Conservation (phyloP, 768 basidiomycete species). For the Tricholoma flavovirens region DNA sequence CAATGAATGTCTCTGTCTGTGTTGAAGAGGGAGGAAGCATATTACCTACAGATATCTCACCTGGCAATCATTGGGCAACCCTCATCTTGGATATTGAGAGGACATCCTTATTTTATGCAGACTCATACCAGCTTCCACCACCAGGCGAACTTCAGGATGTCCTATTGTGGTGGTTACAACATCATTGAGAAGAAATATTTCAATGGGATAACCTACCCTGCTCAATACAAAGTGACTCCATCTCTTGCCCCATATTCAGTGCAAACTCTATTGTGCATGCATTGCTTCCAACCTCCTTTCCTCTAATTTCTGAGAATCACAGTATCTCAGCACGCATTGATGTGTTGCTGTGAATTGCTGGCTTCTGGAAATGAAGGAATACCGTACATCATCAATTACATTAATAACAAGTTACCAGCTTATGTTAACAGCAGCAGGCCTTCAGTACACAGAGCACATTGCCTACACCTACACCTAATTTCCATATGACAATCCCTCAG, state of each 20-base stretch:
- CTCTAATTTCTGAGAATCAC: background rate
- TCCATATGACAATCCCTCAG: background rate
- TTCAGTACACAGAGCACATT: background rate
- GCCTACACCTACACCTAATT: background rate
- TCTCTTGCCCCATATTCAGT: background rate
- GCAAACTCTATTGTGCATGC: background rate
- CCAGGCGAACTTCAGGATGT: background rate
- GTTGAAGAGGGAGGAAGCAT: background rate
- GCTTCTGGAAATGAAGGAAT: background rate
- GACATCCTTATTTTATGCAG: background rate
- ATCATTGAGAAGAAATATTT: background rate
- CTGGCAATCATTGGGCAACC: conserved; percentile 6
- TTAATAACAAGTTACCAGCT: background rate
- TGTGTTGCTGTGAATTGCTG: background rate
- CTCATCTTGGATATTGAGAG: conserved; percentile 1
- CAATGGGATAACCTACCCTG: background rate
- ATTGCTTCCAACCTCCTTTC: background rate
- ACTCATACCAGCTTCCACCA: conserved; percentile 3
- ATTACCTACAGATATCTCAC: background rate
- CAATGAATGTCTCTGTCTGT: background rate
- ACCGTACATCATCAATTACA: background rate
- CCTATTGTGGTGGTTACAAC: conserved; percentile 1
- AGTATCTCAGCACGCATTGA: background rate
- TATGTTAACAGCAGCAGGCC: background rate
- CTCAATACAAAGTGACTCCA: background rate